phyloP scores from a whole-genome alignment of 768 basidiomycete genomes.

The Tubosaeta sp. region DNA sequence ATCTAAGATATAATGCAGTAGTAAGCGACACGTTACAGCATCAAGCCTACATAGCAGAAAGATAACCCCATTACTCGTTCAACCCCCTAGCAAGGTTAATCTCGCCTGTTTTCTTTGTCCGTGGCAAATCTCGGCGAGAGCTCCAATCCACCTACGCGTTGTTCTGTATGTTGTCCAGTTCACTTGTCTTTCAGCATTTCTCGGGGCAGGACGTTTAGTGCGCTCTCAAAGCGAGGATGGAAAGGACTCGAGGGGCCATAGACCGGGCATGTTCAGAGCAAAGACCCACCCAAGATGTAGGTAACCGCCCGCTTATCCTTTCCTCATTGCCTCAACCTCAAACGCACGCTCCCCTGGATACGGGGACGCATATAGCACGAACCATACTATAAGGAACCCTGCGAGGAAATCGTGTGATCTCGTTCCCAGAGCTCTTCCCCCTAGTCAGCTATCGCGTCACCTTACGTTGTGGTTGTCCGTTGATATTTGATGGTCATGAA shows the following conservation, averaged over 20 bases:
- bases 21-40: slow-evolving; percentile 14
- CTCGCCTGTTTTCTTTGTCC: slow-evolving; percentile 12
- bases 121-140: slow-evolving; percentile 14
- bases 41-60: slow-evolving; percentile 1
- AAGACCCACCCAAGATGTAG: slow-evolving; percentile 13
- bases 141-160: background rate
- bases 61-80: slow-evolving; percentile 14
- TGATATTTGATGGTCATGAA: background rate
- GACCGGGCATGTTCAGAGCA: background rate
- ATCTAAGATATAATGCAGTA: slow-evolving; percentile 15
- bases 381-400: slow-evolving; percentile 4
- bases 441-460: background rate
- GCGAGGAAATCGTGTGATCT: slow-evolving; percentile 4
- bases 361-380: slow-evolving; percentile 9
- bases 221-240: slow-evolving; percentile 2
- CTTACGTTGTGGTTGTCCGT: background rate
- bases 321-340: background rate
- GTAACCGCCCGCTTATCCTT: slow-evolving; percentile 15
- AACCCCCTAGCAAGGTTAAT: slow-evolving; percentile 22
- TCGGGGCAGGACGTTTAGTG: too few relatives aligned
- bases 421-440: background rate
- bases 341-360: background rate
- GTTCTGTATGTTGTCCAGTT: too few relatives aligned
- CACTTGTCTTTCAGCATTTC: too few relatives aligned
- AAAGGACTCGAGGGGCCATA: background rate